Conservation (phyloP, 306 rosid species). For the Vigna mungo region DNA sequence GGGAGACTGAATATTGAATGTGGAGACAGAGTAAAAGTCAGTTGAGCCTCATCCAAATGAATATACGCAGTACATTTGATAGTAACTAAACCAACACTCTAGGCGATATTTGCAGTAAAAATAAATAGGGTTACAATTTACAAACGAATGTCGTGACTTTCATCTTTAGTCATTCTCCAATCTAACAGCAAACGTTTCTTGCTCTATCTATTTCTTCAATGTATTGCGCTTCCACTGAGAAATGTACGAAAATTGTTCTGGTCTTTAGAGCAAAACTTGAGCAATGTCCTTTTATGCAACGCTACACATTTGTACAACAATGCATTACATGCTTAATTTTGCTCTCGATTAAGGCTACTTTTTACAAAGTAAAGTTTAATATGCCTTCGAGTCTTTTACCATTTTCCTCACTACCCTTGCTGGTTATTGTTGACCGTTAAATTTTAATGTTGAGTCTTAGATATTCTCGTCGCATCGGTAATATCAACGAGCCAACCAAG, state of each 20-base stretch:
- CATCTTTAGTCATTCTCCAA: too few species aligned
- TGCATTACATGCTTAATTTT: background rate
- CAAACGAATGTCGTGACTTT: background rate
- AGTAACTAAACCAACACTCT: background rate
- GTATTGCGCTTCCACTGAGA: background rate
- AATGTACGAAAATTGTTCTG: background rate
- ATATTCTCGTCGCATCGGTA: background rate
- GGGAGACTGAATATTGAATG: conserved; percentile 25
- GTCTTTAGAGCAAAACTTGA: background rate
- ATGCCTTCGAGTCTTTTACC: background rate
- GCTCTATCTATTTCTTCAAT: conserved; percentile 20
- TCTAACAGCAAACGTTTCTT: conserved; percentile 1
- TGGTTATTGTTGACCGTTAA: background rate
- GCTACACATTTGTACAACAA: background rate
- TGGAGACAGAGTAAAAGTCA: conserved; percentile 33
- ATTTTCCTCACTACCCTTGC: background rate
- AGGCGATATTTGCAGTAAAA: conserved; percentile 40
- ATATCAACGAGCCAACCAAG: background rate
- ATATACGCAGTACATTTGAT: background rate
- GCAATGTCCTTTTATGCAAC: background rate
- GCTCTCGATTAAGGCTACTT: conserved; percentile 6
- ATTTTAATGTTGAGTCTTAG: background rate
- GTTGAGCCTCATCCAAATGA: conserved; percentile 44
- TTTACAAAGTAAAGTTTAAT: background rate
- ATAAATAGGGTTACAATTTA: conserved; percentile 9